These are phyloP conservation scores for Citrullus amarus DNA, from an alignment of 306 rosid genomes.

Conservation along the genomic window DNA sequence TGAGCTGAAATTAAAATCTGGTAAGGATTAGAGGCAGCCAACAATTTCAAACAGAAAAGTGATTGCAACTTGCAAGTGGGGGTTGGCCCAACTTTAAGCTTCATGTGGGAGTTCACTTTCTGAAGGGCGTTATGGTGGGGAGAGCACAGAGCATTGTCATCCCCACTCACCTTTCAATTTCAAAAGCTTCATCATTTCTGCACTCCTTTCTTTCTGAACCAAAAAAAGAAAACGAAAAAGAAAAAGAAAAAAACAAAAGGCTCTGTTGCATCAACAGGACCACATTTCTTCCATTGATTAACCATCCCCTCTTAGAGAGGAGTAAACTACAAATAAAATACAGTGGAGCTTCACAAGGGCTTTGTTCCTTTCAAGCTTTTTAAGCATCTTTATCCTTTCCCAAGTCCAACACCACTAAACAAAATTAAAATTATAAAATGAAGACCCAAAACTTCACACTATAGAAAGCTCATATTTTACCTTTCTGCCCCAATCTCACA, in stretches of 20 bases:
- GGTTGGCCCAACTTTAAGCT: conserved; percentile 1
- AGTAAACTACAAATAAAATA: conserved; percentile 1
- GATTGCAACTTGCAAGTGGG: conserved; percentile 6
- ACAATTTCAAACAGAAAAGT: not conserved
- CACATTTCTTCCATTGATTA: not conserved
- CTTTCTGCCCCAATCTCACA: not conserved
- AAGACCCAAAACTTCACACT: not conserved
- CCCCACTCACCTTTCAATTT: not conserved
- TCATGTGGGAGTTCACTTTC: conserved; percentile 3
- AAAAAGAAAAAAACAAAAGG: not conserved
- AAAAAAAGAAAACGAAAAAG: not conserved
- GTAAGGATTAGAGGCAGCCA: not conserved
- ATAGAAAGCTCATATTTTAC: not conserved
- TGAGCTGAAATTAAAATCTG: not conserved
- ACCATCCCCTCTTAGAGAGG: conserved; percentile 9
- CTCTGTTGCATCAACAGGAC: not conserved
- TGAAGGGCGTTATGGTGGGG: not conserved
- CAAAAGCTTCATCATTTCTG: not conserved
- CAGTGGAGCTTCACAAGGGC: not conserved
- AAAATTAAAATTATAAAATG: not conserved
- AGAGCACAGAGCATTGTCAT: not conserved
- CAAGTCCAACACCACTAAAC: not conserved
- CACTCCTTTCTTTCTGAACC: not conserved
- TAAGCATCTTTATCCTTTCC: not conserved
- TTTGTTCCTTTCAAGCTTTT: conserved; percentile 1